Conservation (phyloP, 345 rosid species). For the Citrus inodora region DNA sequence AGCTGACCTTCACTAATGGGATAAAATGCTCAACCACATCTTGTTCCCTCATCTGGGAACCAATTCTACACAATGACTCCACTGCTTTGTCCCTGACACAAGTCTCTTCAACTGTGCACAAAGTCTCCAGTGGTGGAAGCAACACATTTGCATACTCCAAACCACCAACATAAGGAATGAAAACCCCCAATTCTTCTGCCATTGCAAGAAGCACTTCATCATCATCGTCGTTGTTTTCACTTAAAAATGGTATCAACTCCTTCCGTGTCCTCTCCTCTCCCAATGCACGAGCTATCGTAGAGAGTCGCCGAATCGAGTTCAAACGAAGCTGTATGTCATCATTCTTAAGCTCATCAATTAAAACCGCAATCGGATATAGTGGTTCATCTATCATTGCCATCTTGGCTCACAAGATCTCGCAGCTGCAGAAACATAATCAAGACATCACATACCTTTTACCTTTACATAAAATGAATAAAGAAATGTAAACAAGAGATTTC, state of each 20-base stretch:
- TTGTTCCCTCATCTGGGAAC: conserved; percentile 69
- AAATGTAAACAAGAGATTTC: background rate
- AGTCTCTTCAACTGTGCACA: conserved; percentile 69
- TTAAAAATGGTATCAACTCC: conserved; percentile 72
- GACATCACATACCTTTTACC: background rate
- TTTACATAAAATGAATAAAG: background rate
- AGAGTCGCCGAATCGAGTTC: conserved; percentile 64
- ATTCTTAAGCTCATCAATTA: conserved; percentile 72
- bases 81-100: conserved; percentile 73
- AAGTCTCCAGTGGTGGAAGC: conserved; percentile 68
- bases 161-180: conserved; percentile 77
- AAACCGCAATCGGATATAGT: conserved; percentile 71
- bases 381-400: conserved; percentile 78
- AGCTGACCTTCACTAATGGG: conserved; percentile 60
- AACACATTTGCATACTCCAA: conserved; percentile 59
- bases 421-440: background rate
- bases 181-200: conserved; percentile 79
- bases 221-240: conserved; percentile 77
- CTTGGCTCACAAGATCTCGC: conserved; percentile 18
- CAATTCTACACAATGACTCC: conserved; percentile 66
- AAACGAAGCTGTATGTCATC: conserved; percentile 76
- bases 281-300: conserved; percentile 73
- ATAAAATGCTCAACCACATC: conserved; percentile 64
- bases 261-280: conserved; percentile 77
- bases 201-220: conserved; percentile 78